Evolutionary conservation across 495 filamentous ascomycete genomes (phyloP).

Genomic region (Tuber indicum): DNA sequence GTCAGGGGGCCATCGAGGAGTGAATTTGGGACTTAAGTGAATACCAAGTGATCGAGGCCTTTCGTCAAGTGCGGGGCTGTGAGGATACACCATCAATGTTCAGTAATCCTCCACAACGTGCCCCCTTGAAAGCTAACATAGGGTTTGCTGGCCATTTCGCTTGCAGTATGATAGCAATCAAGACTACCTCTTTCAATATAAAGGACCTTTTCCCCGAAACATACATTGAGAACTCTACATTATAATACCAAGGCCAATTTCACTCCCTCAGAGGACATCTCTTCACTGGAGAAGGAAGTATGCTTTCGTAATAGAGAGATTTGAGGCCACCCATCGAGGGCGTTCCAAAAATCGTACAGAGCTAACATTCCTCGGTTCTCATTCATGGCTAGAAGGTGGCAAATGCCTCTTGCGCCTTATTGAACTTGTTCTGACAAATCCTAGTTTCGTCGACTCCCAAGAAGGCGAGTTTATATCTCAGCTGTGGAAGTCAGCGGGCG

Average conservation of each 20-base stretch:
- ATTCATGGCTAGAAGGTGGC: constrained; percentile 25
- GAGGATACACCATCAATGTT: constrained; percentile 2
- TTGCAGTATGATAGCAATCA: constrained; percentile 44
- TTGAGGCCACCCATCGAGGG: constrained; percentile 66
- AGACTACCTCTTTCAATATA: constrained; percentile 63
- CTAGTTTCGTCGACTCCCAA: not conserved
- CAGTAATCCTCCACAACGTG: not conserved
- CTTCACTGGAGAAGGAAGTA: constrained; percentile 17
- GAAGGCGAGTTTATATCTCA: not conserved
- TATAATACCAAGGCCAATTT: constrained; percentile 50
- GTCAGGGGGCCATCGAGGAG: constrained; percentile 57
- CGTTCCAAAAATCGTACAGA: constrained; percentile 52
- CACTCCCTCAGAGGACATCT: not conserved
- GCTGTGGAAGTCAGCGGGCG: not conserved
- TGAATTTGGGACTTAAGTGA: constrained; percentile 52
- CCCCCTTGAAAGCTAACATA: constrained; percentile 7
- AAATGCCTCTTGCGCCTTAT: not conserved
- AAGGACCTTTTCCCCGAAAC: constrained; percentile 55
- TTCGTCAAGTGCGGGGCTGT: constrained; percentile 26
- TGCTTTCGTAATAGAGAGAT: constrained; percentile 50
- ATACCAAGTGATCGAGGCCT: constrained; percentile 53
- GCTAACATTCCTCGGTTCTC: constrained; percentile 20
- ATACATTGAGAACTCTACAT: constrained; percentile 49
- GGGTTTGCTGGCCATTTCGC: constrained; percentile 26
- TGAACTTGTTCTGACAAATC: not conserved